These are phyloP conservation scores for Tetracladium maxilliforme DNA, from an alignment of 2,329 filamentous ascomycete species.

Conservation along the genomic window DNA sequence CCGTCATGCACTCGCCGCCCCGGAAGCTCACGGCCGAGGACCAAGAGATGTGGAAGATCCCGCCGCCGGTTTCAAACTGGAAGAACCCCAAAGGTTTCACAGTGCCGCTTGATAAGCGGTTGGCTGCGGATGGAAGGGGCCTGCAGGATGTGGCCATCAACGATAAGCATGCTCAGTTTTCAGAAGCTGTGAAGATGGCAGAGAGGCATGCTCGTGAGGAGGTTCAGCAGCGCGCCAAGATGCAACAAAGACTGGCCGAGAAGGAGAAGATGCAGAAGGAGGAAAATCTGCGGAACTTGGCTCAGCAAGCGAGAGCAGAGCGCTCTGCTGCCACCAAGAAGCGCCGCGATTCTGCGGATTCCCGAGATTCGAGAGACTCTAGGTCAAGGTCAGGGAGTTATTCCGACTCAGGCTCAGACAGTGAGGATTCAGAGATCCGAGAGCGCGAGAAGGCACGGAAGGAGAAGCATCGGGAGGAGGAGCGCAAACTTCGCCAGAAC, in stretches of 20 bases:
- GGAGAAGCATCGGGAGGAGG: slow-evolving; percentile 68
- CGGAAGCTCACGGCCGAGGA: slow-evolving; percentile 93
- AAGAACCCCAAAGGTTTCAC: slow-evolving; percentile 99
- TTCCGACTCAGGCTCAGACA: slow-evolving; percentile 32
- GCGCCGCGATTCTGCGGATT: too few species aligned
- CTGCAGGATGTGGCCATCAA: slow-evolving; percentile 92
- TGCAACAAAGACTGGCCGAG: slow-evolving; percentile 93
- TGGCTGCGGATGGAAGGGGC: slow-evolving; percentile 84
- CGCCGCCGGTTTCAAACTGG: slow-evolving; percentile 90
- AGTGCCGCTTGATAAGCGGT: slow-evolving; percentile 83
- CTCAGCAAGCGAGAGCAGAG: slow-evolving; percentile 84
- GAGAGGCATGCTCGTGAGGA: slow-evolving; percentile 92
- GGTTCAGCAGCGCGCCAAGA: slow-evolving; percentile 77
- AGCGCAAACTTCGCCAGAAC: slow-evolving; percentile 81
- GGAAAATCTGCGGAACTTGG: slow-evolving; percentile 74
- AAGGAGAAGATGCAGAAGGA: slow-evolving; percentile 95
- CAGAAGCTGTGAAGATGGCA: slow-evolving; percentile 85
- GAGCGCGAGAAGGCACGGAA: slow-evolving; percentile 65
- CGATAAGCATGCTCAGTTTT: slow-evolving; percentile 95
- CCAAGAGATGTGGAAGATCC: slow-evolving; percentile 90
- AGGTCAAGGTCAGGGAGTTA: slow-evolving; percentile 31
- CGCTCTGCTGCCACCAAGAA: slow-evolving; percentile 38
- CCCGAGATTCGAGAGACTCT: slow-evolving; percentile 16
- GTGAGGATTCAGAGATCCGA: slow-evolving; percentile 35
- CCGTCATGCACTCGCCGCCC: slow-evolving; percentile 88